A percentile compares a stretch with the other conserved stretches of the same genome.
Conservation (phyloP, 805 yeast genomes). For the Myxozyma mucilagina region DNA sequence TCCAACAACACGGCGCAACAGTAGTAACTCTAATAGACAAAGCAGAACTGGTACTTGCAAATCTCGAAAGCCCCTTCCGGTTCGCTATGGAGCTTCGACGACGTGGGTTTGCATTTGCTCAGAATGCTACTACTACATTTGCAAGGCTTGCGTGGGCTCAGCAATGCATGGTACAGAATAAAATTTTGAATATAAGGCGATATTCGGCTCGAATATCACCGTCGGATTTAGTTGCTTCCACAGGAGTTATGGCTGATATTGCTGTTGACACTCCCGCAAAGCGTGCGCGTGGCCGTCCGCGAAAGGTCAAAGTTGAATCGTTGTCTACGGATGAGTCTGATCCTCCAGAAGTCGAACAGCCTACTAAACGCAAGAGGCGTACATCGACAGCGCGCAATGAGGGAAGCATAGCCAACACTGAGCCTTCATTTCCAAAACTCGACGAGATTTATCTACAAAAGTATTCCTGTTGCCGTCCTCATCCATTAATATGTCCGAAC, state of each 20-base stretch:
- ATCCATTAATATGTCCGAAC: slow-evolving; percentile 23
- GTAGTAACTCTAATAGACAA: neutral
- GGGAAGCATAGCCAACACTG: neutral
- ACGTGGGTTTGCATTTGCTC: slow-evolving; percentile 1
- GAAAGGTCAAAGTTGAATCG: neutral
- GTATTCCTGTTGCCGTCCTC: slow-evolving; percentile 25
- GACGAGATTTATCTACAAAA: slow-evolving; percentile 12
- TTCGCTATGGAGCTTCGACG: slow-evolving; percentile 23
- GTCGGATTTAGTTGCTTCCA: neutral
- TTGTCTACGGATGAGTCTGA: neutral
- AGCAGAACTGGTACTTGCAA: slow-evolving; percentile 11
- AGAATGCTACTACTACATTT: neutral
- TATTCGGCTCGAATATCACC: neutral
- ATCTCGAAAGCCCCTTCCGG: slow-evolving; percentile 11
- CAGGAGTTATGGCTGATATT: neutral
- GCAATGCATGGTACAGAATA: neutral
- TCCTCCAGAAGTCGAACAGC: neutral
- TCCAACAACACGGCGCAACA: slow-evolving; percentile 5
- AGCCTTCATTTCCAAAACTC: neutral
- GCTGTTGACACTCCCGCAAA: neutral
- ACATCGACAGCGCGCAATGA: neutral
- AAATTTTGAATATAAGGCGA: neutral
- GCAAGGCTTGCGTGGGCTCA: slow-evolving; percentile 18
- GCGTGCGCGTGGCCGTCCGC: slow-evolving; percentile 6
- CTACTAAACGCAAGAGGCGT: neutral